Conservation (phyloP, 257 asterid genomes). For the Gentiana macrophylla region DNA sequence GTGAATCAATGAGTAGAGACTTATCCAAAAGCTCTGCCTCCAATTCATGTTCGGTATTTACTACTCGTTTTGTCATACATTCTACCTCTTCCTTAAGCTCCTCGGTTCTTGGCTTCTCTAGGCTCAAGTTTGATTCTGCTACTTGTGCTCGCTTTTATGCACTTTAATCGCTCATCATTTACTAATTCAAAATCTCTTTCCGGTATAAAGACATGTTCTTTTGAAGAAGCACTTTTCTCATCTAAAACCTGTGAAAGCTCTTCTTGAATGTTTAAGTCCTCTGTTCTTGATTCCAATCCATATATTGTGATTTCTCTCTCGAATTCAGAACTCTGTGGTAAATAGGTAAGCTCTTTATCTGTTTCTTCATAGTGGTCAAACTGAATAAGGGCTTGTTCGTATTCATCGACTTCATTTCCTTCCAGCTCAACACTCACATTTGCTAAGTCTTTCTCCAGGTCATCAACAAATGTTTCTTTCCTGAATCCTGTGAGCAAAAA, state of each 20-base stretch:
- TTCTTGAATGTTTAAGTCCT: conserved; percentile 15
- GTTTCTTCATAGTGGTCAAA: conserved; percentile 38
- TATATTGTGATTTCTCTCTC: conserved; percentile 31
- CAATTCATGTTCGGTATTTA: conserved; percentile 16
- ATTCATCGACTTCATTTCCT: conserved; percentile 38
- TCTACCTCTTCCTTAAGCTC: conserved; percentile 18
- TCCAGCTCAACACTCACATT: conserved; percentile 32
- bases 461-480: conserved; percentile 21
- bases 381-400: conserved; percentile 37
- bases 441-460: conserved; percentile 36
- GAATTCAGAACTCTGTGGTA: conserved; percentile 33
- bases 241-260: conserved; percentile 17
- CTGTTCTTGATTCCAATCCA: conserved; percentile 33
- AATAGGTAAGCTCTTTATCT: conserved; percentile 27
- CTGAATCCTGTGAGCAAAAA: conserved; percentile 18
- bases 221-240: conserved; percentile 21
- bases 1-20: conserved; percentile 14
- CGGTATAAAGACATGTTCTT: conserved; percentile 16
- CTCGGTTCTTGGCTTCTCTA: conserved; percentile 23
- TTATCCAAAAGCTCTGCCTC: conserved; percentile 30
- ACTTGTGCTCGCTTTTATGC: conserved; percentile 12
- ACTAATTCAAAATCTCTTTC: conserved; percentile 22
- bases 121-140: conserved; percentile 11
- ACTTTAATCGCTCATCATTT: conserved; percentile 22
- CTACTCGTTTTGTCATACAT: conserved; percentile 9